Base-by-base conservation (phyloP, 2,329 filamentous ascomycete genomes). In the Claviceps sorghi region DNA sequence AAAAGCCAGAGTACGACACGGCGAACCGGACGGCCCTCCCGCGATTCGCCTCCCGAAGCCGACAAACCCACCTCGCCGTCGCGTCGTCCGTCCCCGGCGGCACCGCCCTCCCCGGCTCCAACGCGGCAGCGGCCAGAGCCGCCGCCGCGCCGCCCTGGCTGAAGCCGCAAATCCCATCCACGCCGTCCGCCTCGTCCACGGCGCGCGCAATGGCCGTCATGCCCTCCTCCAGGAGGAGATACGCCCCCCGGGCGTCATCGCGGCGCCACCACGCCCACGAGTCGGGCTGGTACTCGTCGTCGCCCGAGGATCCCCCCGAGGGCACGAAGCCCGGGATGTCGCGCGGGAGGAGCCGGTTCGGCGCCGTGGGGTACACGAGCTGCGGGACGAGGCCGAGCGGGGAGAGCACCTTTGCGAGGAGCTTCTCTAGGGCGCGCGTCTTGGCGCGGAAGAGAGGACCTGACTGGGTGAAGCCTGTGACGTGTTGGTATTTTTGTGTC, bases 371-470 rank as follows among this genome's bases (percentile, higher is more conserved):
- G 68, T 86, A 89, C 62, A 80, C 67, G 51, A 88, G 74, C 3
- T 67, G 72, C 57, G 73, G 76, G 51, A 65, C 73, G 60, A 79
- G 65, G 58, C 72, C 71, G 52, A 77, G 69, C 45, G 82, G 76
- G 2, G 76, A 68, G 57, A 96, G 84, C 30, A 80, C 71, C 64
- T 95, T 95, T 55, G 73, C 67, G 53, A 96, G 77, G 51, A 83
- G 73, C 67, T 96, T 95, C 60, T 89, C 81, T 1, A 96, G 74
- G 11, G 88, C 88, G 66, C 88, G 86, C 46, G 88, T 94, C 72
- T 96, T 96, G 66, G 84, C 79, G 65, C 81, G 84, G 78, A 96
- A 96, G 57, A 89, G 74, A 4, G 83, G 69, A 4, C 90, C 89
- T 30, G 87, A 94, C 74, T 97, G 91, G 8, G 91, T 95, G 77